These are phyloP conservation scores for Podaxis mareebaensis DNA, from an alignment of 768 basidiomycete genomes.

Conservation along the genomic window DNA sequence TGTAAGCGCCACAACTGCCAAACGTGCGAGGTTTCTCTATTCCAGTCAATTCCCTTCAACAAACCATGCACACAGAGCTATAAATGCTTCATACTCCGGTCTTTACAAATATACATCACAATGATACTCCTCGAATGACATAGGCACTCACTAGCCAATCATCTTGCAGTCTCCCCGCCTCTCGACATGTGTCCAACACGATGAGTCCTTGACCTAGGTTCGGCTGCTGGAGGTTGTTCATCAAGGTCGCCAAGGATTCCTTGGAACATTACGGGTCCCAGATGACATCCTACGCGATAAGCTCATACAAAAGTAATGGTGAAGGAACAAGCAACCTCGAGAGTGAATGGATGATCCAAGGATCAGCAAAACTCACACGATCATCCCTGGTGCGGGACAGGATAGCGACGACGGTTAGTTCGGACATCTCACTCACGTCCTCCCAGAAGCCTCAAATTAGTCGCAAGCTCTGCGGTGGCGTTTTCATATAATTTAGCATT, in stretches of 20 bases:
- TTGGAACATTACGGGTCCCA: not conserved
- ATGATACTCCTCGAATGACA: constrained; percentile 18
- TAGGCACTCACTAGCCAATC: not conserved
- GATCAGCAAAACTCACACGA: not conserved
- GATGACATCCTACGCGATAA: not conserved
- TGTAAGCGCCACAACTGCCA: not conserved
- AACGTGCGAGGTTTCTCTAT: not conserved
- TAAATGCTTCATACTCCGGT: not conserved
- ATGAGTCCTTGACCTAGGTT: not conserved
- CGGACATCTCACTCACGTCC: too few relatives aligned
- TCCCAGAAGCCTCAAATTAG: too few relatives aligned
- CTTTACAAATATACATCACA: not conserved
- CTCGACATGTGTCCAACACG: not conserved
- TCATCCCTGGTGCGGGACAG: not conserved
- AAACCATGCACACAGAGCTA: not conserved
- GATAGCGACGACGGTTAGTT: not conserved
- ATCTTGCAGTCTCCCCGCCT: not conserved
- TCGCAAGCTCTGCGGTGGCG: too few relatives aligned
- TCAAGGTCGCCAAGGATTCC: not conserved
- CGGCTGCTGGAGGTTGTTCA: not conserved
- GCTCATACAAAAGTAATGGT: not conserved
- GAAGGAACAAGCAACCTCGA: too few relatives aligned
- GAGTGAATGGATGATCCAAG: not conserved
- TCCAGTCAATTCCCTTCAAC: not conserved
- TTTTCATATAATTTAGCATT: too few relatives aligned